A percentile compares a stretch with the other conserved stretches of the same genome.
These are phyloP conservation scores for Fagopyrum tataricum DNA, from an alignment of 148 eudicot species.

Conservation along the genomic window DNA sequence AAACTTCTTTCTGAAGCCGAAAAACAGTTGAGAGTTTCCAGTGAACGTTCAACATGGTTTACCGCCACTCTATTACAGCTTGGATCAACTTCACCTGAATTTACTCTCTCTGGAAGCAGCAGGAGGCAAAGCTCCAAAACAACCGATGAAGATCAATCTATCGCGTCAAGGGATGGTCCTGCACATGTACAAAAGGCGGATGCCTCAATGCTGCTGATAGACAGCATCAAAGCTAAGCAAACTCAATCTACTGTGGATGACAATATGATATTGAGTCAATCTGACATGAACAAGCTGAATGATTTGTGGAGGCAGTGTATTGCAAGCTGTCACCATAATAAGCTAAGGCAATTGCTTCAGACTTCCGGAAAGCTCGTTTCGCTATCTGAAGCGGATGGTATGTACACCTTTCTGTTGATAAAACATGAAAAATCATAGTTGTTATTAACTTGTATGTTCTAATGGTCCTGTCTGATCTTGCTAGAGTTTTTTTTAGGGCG, in stretches of 20 bases:
- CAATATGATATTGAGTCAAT: slow-evolving; percentile 25
- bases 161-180: slow-evolving; percentile 51
- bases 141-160: slow-evolving; percentile 66
- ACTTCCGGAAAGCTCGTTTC: slow-evolving; percentile 71
- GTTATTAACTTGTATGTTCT: too few relatives aligned
- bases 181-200: slow-evolving; percentile 34
- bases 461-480: too few relatives aligned
- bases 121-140: slow-evolving; percentile 77
- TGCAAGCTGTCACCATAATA: slow-evolving; percentile 81
- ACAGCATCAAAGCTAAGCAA: slow-evolving; percentile 27
- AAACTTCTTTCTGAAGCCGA: slow-evolving; percentile 97
- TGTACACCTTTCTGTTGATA: slow-evolving; percentile 3
- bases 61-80: slow-evolving; percentile 94
- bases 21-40: slow-evolving; percentile 86
- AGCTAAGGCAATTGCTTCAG: slow-evolving; percentile 70
- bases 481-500: too few relatives aligned
- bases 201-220: slow-evolving; percentile 21
- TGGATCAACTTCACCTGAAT: slow-evolving; percentile 77
- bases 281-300: slow-evolving; percentile 44
- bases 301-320: slow-evolving; percentile 76
- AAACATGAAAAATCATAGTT: background rate
- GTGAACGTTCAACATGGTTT: slow-evolving; percentile 96
- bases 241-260: slow-evolving; percentile 29
- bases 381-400: slow-evolving; percentile 80
- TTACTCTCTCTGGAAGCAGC: slow-evolving; percentile 79